phyloP scores from a whole-genome alignment of 2,329 filamentous ascomycete species.

The Aureobasidium uvarum region DNA sequence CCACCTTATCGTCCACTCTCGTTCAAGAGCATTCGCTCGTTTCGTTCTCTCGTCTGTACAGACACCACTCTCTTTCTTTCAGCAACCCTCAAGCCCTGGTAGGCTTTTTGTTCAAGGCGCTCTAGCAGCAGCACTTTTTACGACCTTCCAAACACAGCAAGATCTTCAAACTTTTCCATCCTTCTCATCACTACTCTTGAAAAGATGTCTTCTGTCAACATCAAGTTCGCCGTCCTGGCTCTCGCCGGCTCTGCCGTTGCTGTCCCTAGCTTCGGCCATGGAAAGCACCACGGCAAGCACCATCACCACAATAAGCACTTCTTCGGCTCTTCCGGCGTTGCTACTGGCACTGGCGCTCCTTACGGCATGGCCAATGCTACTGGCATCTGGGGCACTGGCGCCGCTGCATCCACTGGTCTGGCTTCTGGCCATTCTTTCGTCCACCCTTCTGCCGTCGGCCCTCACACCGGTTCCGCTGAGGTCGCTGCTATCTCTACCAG shows the following conservation, averaged over 20 bases:
- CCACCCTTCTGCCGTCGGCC: slow-evolving; percentile 29
- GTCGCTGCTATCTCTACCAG: slow-evolving; percentile 32
- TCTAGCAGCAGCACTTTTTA: slow-evolving; percentile 41
- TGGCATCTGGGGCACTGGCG: slow-evolving; percentile 30
- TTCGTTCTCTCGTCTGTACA: slow-evolving; percentile 40
- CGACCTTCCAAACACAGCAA: slow-evolving; percentile 11
- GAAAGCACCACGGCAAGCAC: slow-evolving; percentile 31
- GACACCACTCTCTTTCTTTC: slow-evolving; percentile 39
- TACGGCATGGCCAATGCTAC: slow-evolving; percentile 35
- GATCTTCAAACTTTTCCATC: slow-evolving; percentile 30
- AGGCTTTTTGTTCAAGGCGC: slow-evolving; percentile 41
- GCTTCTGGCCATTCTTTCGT: slow-evolving; percentile 15
- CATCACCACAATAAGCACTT: slow-evolving; percentile 33
- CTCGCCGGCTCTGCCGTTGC: slow-evolving; percentile 44
- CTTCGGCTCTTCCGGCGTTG: slow-evolving; percentile 33
- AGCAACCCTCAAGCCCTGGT: slow-evolving; percentile 43
- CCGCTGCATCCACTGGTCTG: slow-evolving; percentile 31
- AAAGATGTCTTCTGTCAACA: slow-evolving; percentile 39
- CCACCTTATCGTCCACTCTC: slow-evolving; percentile 32
- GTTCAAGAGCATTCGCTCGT: slow-evolving; percentile 45
- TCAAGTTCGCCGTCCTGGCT: slow-evolving; percentile 46
- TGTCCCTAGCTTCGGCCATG: slow-evolving; percentile 36
- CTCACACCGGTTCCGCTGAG: slow-evolving; percentile 30
- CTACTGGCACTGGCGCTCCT: slow-evolving; percentile 32
- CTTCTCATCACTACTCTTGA: slow-evolving; percentile 25